A percentile compares a stretch with the other conserved stretches of the same genome.
Conservation (phyloP, 2,329 filamentous ascomycete genomes). For the Onygena corvina region DNA sequence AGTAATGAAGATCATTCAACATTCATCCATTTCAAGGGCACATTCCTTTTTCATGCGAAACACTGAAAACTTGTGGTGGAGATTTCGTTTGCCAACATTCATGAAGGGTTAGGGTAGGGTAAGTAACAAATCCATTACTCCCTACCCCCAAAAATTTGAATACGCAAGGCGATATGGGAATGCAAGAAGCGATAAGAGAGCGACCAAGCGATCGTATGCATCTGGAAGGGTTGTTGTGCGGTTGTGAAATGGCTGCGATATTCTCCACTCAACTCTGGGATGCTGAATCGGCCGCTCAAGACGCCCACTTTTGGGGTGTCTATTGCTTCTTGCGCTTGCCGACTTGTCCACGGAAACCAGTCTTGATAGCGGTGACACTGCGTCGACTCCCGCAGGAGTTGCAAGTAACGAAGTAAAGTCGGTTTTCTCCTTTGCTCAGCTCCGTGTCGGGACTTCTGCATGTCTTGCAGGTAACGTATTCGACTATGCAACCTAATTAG, state of each 20-base stretch:
- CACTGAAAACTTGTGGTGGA: not conserved
- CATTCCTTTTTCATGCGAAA: not conserved
- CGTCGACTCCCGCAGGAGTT: constrained; percentile 74
- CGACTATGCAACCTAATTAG: constrained; percentile 43
- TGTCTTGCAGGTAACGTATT: constrained; percentile 98
- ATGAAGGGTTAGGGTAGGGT: no score
- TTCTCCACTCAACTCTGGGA: no score
- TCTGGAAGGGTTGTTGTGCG: no score
- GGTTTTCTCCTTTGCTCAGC: constrained; percentile 97
- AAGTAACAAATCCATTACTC: no score
- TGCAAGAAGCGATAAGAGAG: no score
- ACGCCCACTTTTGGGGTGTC: not conserved
- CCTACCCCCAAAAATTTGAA: no score
- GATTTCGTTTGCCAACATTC: not conserved
- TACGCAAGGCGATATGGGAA: no score
- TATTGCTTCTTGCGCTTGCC: constrained; percentile 91
- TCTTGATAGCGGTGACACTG: constrained; percentile 96
- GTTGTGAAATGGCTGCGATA: no score
- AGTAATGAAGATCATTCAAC: not conserved
- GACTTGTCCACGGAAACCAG: constrained; percentile 98
- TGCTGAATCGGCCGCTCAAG: no score
- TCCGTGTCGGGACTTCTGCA: constrained; percentile 91
- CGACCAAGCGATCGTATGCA: no score
- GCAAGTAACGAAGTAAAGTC: constrained; percentile 97
- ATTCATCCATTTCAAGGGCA: not conserved